Evolutionary conservation across 2,329 filamentous ascomycete genomes (phyloP), one percentile per base, ranked within the genome.

Genomic region (Chaetomium olivaceum): DNA sequence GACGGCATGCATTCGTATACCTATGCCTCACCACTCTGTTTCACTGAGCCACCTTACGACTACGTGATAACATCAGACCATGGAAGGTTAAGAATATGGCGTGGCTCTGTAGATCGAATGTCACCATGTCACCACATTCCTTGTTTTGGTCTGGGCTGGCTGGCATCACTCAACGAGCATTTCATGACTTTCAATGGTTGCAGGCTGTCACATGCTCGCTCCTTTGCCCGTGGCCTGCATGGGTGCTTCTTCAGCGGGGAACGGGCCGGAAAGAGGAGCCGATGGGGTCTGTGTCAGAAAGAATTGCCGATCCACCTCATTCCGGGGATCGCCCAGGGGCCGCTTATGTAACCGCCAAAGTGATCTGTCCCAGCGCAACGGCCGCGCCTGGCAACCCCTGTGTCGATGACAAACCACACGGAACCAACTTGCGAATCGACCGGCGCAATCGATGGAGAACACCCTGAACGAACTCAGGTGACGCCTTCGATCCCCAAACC

Each of bases 261-360:
- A 4, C 48, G 48, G 48, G 48, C 48, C 48, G 48, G 16, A 31
- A 29, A 52, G 50, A 52, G 51, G 51, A 25, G 51, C 51, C 51
- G 27, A 54, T 54, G 51, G 25, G 27, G 21, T 25, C 5, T 52
- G 21, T 12, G 21, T 52, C 23, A 19, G 23, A 52, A 27, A 25
- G 25, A 25, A 29, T 52, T 25, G 50, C 21, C 25, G 51, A 29
- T 27, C 51, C 51, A 31, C 25, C 27, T 27, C 33, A 19, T 19
- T 25, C 14, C 56, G 9, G 29, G 31, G 50, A 46, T 39, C 21
- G 50, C 4, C 48, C 58, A 23, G 31, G 58, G 27, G 27, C n/a
- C 21, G 58, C 58, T 61, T 61, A 61, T 39, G 58, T 52, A 61
- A 52, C 58, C 6, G n/a, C 57, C 7, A 7, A 43, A 43, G 16